phyloP scores from a whole-genome alignment of 176 grass and related monocot genomes.

The Avena sativa region DNA sequence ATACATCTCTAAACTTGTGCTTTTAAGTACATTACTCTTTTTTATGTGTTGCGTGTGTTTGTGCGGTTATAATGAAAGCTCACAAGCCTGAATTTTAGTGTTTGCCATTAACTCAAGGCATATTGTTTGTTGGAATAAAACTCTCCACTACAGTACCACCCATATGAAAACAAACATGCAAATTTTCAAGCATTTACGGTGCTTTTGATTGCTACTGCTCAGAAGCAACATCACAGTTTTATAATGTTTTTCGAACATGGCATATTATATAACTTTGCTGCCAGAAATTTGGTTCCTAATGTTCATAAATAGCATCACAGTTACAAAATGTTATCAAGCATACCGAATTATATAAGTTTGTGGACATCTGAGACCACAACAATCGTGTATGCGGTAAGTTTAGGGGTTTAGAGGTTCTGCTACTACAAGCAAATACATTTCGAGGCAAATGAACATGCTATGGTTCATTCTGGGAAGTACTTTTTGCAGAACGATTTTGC shows the following conservation, averaged over 20 bases:
- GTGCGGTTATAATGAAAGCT: not conserved
- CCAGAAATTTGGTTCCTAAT: not conserved
- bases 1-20: not conserved
- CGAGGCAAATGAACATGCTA: not conserved
- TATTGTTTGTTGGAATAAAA: not conserved
- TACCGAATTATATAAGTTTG: conserved; percentile 38
- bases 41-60: not conserved
- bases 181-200: not conserved
- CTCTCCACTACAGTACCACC: not conserved
- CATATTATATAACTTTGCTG: conserved; percentile 27
- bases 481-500: conserved; percentile 55
- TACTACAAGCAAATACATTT: not conserved
- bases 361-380: conserved; percentile 16
- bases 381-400: not conserved
- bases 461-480: conserved; percentile 47
- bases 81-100: not conserved
- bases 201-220: not conserved
- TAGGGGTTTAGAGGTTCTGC: conserved; percentile 13
- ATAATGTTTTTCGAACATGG: not conserved
- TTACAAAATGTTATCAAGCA: conserved; percentile 4
- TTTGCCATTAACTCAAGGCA: not conserved
- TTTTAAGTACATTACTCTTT: not conserved
- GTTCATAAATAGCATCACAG: conserved; percentile 35
- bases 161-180: conserved; percentile 8
- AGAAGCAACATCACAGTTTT: conserved; percentile 22